Base-by-base conservation (phyloP, 78 protist genomes). In the Protostelium mycophagum region DNA sequence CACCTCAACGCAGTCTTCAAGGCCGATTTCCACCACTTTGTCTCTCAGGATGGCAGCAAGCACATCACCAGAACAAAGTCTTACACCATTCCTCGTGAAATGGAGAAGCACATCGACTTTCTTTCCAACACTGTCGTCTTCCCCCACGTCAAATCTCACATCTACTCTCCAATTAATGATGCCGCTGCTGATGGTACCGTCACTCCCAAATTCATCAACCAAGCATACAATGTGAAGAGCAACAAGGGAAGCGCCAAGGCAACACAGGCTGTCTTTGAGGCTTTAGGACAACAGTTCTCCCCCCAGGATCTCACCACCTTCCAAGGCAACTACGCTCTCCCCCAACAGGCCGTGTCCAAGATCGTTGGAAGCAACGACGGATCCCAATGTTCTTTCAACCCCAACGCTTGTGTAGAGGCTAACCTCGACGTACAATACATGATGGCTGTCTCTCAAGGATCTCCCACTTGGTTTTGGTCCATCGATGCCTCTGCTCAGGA, bases 391-490 rank as follows among this genome's bases (percentile, higher is more conserved):
- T 51, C 73, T 25, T 51, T 25, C 73, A 51, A 51, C 73, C 73
- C 90, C 1, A 88, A 88, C 84, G 92, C 94, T 89, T 91, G 94
- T 86, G 83, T 88, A 28, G 94, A 92, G 84, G 95, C 95, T n/a
- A 37, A 83, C 35, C 36, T 93, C n/a, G 95, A 93, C 36, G 89
- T 93, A 5, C 95, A 93, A 86, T 93, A 93, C 87, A 35, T 93
- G 35, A 93, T 93, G 95, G 92, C 90, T 85, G 83, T 93, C 39
- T 85, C 93, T 36, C 39, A 88, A 31, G 90, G 90, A 51, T 28
- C 89, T 29, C 88, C 86, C 86, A 93, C 95, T 35, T 86, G 90
- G 28, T 93, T 93, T 86, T 93, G 92, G 93, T 90, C 93, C 28
- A 89, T 92, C 87, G 83, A 51, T 51, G 31, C 5, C 31, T 25